phyloP scores from a whole-genome alignment of 257 asterid genomes.

The Solanum appendiculatum region DNA sequence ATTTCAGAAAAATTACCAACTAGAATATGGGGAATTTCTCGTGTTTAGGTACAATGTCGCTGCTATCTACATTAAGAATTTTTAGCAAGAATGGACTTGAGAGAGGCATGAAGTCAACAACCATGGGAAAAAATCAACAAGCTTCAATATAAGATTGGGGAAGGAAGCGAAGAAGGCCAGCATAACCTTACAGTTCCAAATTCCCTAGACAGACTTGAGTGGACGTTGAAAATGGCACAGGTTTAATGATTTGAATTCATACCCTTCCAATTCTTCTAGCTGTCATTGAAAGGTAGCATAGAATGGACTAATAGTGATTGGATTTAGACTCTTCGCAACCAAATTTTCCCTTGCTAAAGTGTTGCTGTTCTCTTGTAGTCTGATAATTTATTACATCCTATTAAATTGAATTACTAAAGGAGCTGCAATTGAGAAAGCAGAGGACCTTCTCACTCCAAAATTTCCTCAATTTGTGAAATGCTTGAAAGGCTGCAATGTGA shows the following conservation, averaged over 20 bases:
- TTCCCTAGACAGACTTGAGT: not conserved
- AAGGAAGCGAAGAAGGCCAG: not conserved
- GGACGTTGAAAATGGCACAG: not conserved
- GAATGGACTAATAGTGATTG: not conserved
- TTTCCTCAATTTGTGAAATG: not conserved
- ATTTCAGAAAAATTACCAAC: not conserved
- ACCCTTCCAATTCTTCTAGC: not conserved
- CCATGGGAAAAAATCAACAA: not conserved
- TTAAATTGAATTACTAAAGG: too few relatives aligned
- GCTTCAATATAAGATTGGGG: not conserved
- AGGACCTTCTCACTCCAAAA: not conserved
- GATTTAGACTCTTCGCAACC: not conserved
- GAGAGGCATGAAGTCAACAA: too few relatives aligned
- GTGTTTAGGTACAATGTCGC: not conserved
- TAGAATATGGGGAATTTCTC: not conserved
- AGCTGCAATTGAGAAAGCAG: not conserved
- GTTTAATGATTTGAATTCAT: not conserved
- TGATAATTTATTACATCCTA: too few relatives aligned
- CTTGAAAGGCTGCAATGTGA: not conserved
- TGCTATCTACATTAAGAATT: not conserved
- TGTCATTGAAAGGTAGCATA: not conserved
- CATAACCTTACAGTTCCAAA: not conserved
- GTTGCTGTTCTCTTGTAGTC: not conserved
- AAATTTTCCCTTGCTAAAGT: not conserved
- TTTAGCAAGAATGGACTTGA: not conserved